A percentile compares a stretch with the other conserved stretches of the same genome.
Conservation (phyloP, 106 monocot genomes). For the Dioscorea dumetorum region DNA sequence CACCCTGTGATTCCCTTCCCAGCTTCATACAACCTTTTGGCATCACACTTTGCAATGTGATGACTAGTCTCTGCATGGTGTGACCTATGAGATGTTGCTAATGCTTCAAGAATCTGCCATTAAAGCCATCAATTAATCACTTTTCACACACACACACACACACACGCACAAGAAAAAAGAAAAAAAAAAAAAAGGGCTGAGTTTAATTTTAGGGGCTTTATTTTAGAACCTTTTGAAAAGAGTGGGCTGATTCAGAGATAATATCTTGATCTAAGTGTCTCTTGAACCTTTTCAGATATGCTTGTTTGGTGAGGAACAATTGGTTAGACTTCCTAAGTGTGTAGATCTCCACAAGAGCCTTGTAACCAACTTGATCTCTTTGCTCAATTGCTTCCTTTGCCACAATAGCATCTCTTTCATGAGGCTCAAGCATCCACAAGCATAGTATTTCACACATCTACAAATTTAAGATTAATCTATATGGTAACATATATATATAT, state of each 20-base stretch:
- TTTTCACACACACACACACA: too few relatives aligned
- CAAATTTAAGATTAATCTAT: too few relatives aligned
- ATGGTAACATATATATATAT: too few relatives aligned
- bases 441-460: slow-evolving; percentile 8
- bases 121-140: background rate
- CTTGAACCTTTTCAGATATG: slow-evolving; percentile 27
- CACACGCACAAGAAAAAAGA: too few relatives aligned
- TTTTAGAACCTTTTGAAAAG: slow-evolving; percentile 17
- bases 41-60: slow-evolving; percentile 43
- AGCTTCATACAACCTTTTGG: slow-evolving; percentile 38
- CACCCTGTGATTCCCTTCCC: slow-evolving; percentile 6
- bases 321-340: slow-evolving; percentile 37
- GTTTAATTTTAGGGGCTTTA: background rate
- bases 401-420: slow-evolving; percentile 29
- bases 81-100: slow-evolving; percentile 42
- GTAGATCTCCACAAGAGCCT: slow-evolving; percentile 38
- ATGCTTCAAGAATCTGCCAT: slow-evolving; percentile 30
- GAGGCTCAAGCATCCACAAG: slow-evolving; percentile 39
- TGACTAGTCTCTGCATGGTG: slow-evolving; percentile 30
- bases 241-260: slow-evolving; percentile 9
- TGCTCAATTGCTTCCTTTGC: slow-evolving; percentile 16
- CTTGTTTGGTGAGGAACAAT: slow-evolving; percentile 32
- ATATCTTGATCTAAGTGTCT: slow-evolving; percentile 35
- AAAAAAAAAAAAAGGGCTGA: background rate
- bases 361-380: slow-evolving; percentile 14